A percentile compares a stretch with the other conserved stretches of the same genome.
phyloP scores from a whole-genome alignment of 345 rosid species.

The thale cress (Arabidopsis thaliana) region TAIR10.1 NC_003070.9:24180001-24180500 shows the following conservation, averaged over 20 bases:
- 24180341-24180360: constrained; percentile 73
- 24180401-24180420: constrained; percentile 66
- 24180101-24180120: constrained; percentile 88
- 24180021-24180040: constrained; percentile 4
- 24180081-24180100: constrained; percentile 66
- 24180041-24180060: constrained; percentile 59
- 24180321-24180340: neutral
- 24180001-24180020: constrained; percentile 24
- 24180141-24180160: neutral
- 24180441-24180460: constrained; percentile 73
- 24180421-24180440: constrained; percentile 69
- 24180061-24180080: constrained; percentile 55
- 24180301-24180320: neutral
- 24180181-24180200: neutral
- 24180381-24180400: constrained; percentile 71
- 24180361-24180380: constrained; percentile 74
- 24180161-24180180: constrained; percentile 4
- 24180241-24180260: neutral
- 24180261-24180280: neutral
- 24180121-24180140: constrained; percentile 71
- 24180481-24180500: neutral
- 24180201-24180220: neutral
- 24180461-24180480: neutral
- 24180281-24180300: neutral
- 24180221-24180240: neutral